Base-by-base conservation (phyloP, 2,329 filamentous ascomycete species). In the Penicillium sp. region DNA sequence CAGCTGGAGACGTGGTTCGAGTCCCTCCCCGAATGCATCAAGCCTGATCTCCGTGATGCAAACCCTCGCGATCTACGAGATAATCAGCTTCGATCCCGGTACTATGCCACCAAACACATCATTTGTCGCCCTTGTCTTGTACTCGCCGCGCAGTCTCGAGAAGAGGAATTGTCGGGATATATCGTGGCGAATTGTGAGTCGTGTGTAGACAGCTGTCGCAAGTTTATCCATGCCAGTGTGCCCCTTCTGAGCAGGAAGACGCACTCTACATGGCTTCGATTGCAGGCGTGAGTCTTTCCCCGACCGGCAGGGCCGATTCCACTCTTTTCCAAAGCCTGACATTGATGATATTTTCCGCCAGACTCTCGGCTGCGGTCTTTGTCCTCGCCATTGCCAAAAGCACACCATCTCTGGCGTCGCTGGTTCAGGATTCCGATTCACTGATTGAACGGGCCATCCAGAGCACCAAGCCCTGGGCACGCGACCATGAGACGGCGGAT, bases 61-160 rank as follows among this genome's bases (percentile, higher is more conserved):
- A 39, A 36, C 15, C 27, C 36, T 3, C 36, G 25, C 9, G 36
- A 50, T 16, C 17, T 37, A 17, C 45, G 43, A 18, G 47, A 51
- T 14, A 41, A 34, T 17, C 40, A 47, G n/a, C 32, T 51, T 13
- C 47, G 45, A 19, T 32, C 44, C 8, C 44, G 47, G 13, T 51
- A 50, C 13, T 47, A 45, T 20, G 47, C 41, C 9, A 41, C 48
- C 10, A 42, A 39, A 36, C 44, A 51, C 27, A 47, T 51, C 11
- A 50, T 51, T 23, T 45, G 38, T 17, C 43, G 48, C 15, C 47
- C 48, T 3, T 48, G 47, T 31, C 41, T 51, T 6, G 23, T 51
- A 3, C 41, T 34, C 17, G 48, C 48, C 7, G 43, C 48, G 7
- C 36, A 50, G 14, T 39, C 31, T 6, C 13, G 29, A 14, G 15